Evolutionary conservation across 2,329 filamentous ascomycete genomes (phyloP), one percentile per base, ranked within the genome.

Genomic region (Aspergillus piperis): DNA sequence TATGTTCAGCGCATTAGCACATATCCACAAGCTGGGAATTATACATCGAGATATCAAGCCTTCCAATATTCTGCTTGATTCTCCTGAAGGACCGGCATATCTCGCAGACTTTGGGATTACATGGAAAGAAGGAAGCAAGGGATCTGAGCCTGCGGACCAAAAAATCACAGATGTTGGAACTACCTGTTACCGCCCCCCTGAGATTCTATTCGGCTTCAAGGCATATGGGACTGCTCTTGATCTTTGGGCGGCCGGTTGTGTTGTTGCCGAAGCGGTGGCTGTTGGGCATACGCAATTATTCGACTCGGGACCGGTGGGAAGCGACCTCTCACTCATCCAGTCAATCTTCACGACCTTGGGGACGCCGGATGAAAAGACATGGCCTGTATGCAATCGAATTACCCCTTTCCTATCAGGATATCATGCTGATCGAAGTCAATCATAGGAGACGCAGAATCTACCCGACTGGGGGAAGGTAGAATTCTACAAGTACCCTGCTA

Each of bases 111-210:
- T 99, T 78, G 94, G 95, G 54, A 96, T 95, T 41, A 87, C 93
- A 8, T 97, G 92, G 92, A 87, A 89, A 66, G 85, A 89, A 2
- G 75, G 82, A 10, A 76, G 81, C 21, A 65, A 75, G 5, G 77
- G 78, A 3, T 83, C 85, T 13, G 95, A 99, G 72, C 81, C 86
- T 1, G 71, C 80, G 8, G 73, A 86, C 57, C 70, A 82, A 57
- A 98, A 98, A 76, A 90, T 96, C 55, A 88, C 95, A 7, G 96
- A 99, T 73, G 90, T 99, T 25, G 95, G 95, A 38, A 98, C 94
- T 1, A 94, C 93, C 0, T 86, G 90, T 52, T 99, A 99, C 77
- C 87, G 96, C 19, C 86, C 94, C 0, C 95, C 95, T 0, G 96
- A 99, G 71, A 85, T 93, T 0, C 82, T 99, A 6, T 98, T 99